Percentiles rank a stretch among this genome's conserved stretches.
These are phyloP conservation scores for Aureobasidium sp. DNA, from an alignment of 2,329 filamentous ascomycete species.

Conservation along the genomic window DNA sequence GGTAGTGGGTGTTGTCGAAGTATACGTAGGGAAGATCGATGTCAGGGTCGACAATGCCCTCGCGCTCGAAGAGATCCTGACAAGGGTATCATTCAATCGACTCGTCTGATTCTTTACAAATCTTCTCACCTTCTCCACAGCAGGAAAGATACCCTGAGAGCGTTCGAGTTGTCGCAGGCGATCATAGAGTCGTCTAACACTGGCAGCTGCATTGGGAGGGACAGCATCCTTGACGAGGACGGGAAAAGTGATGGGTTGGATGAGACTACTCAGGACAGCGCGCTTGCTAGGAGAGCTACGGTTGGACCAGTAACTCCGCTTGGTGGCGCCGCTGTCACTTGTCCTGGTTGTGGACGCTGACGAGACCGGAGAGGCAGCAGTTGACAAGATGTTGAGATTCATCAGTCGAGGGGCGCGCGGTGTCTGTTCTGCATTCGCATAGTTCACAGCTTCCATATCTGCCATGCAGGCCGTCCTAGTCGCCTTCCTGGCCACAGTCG, in stretches of 20 bases:
- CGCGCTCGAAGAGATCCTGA: slow-evolving; percentile 18
- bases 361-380: slow-evolving; percentile 18
- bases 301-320: slow-evolving; percentile 19
- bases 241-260: slow-evolving; percentile 19
- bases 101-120: slow-evolving; percentile 4
- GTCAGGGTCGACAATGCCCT: slow-evolving; percentile 19
- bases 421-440: slow-evolving; percentile 19
- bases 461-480: slow-evolving; percentile 9
- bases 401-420: slow-evolving; percentile 20
- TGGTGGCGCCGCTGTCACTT: slow-evolving; percentile 20
- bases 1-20: slow-evolving; percentile 16
- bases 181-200: slow-evolving; percentile 19
- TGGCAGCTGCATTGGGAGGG: slow-evolving; percentile 17
- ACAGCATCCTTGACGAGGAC: slow-evolving; percentile 16
- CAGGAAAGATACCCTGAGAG: slow-evolving; percentile 18
- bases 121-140: slow-evolving; percentile 17
- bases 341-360: slow-evolving; percentile 20
- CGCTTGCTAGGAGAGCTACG: slow-evolving; percentile 20
- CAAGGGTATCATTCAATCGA: slow-evolving; percentile 12
- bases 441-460: slow-evolving; percentile 16
- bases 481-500: slow-evolving; percentile 12
- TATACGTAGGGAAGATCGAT: slow-evolving; percentile 20
- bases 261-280: slow-evolving; percentile 18
- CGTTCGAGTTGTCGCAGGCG: slow-evolving; percentile 20
- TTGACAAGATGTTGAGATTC: slow-evolving; percentile 18